Evolutionary conservation across 1,139 yeast species (phyloP), one percentile per base, ranked within the genome.

Genomic region (Debaryomycetaceae sp.): DNA sequence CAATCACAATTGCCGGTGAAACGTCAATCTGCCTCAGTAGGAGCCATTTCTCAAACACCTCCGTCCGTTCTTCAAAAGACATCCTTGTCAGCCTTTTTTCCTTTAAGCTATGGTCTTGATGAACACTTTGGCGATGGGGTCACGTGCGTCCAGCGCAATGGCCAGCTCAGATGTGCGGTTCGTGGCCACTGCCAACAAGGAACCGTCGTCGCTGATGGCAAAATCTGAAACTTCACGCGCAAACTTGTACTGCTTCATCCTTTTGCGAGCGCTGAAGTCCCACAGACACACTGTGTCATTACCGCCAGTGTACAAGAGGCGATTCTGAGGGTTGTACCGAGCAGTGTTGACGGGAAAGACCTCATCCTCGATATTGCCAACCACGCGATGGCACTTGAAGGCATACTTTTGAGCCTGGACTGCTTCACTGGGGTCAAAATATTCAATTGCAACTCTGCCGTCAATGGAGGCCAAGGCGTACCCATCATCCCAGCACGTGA

Each of bases 361-460:
- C 30, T 77, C 56, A 41, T 80, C 89, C 37, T 70, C 70, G 18
- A 49, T 43, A 9, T 16, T 18, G 11, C 36, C 36, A 8, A 20
- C 12, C 17, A 44, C 40, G 22, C 95, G 60, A 52, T 89, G 96
- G 43, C 95, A 83, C 46, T 86, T 79, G 64, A 88, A 89, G 0
- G 95, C 94, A 52, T 80, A 89, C 35, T 76, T 71, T 33, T 65
- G 56, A 10, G 44, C 43, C 39, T 76, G 80, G 0, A 54, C 53
- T 14, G 61, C 62, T 1, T 72, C 69, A 0, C 69, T 51, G 2
- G 72, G 65, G 34, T 80, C 75, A 37, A 79, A 75, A 48, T 72
- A 81, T 42, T 86, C 95, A 23, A 89, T 73, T 0, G 94, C 82
- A 0, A 85, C 91, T 28, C 95, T 63, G 0, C 96, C 96, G 45